Conservation (phyloP, 2,329 filamentous ascomycete genomes). For the Colletotrichum lentis region DNA sequence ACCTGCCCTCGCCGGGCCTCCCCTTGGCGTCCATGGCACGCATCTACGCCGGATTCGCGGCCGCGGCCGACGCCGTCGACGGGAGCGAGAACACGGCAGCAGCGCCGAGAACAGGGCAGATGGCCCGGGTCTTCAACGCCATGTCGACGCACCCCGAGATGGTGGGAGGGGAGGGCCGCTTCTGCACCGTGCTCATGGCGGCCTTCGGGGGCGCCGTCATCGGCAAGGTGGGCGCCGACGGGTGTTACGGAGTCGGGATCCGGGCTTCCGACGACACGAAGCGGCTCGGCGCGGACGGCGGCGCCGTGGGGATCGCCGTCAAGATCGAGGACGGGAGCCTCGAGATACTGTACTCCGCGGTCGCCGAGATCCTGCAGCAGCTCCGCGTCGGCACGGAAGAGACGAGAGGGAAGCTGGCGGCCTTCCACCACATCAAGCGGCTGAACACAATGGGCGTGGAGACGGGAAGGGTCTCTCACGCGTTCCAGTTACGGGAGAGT, state of each 20-base stretch:
- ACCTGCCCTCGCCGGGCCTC: conserved; percentile 56
- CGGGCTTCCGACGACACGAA: conserved; percentile 49
- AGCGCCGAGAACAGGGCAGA: conserved; percentile 38
- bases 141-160: conserved; percentile 55
- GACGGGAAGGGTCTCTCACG: conserved; percentile 43
- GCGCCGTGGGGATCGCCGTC: conserved; percentile 54
- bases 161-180: conserved; percentile 55
- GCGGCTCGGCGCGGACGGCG: conserved; percentile 48
- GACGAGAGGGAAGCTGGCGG: conserved; percentile 43
- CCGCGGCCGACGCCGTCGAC: conserved; percentile 42
- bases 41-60: conserved; percentile 51
- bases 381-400: conserved; percentile 49
- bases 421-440: conserved; percentile 47
- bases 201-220: conserved; percentile 50
- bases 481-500: conserved; percentile 28
- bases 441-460: conserved; percentile 51
- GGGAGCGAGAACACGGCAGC: neutral
- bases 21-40: conserved; percentile 48
- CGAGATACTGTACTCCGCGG: conserved; percentile 53
- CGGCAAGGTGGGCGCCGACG: conserved; percentile 60
- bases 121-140: conserved; percentile 51
- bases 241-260: conserved; percentile 56
- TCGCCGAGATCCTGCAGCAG: conserved; percentile 55
- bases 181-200: conserved; percentile 57
- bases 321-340: conserved; percentile 60